Evolutionary conservation across 345 rosid genomes (phyloP).

Genomic region (Geranium rotundifolium): DNA sequence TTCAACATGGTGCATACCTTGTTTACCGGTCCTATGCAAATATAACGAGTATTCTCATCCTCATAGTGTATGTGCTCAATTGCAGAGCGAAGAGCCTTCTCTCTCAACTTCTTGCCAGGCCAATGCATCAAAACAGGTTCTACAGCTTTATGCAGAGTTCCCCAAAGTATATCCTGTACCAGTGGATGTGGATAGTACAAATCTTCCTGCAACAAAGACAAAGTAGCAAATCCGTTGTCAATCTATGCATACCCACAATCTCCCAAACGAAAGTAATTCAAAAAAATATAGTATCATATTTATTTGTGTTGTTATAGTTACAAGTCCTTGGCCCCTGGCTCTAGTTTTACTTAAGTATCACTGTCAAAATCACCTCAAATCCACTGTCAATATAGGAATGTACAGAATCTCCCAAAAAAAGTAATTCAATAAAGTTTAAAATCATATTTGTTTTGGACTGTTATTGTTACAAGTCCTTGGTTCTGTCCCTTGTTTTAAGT

Average conservation of each 20-base stretch:
- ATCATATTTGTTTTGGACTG: neutral
- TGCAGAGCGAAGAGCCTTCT: constrained; percentile 51
- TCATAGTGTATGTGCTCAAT: constrained; percentile 86
- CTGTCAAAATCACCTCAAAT: too few species aligned
- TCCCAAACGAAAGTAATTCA: neutral
- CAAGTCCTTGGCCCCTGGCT: neutral
- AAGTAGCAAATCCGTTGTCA: constrained; percentile 7
- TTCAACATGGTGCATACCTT: constrained; percentile 39
- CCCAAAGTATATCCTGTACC: constrained; percentile 85
- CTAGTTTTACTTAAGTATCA: too few species aligned
- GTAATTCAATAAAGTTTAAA: neutral
- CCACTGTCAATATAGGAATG: constrained; percentile 10
- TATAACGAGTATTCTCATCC: constrained; percentile 82
- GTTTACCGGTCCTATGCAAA: constrained; percentile 97
- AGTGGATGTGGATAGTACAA: constrained; percentile 87
- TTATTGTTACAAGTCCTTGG: too few species aligned
- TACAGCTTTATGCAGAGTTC: constrained; percentile 47
- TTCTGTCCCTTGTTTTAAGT: too few species aligned
- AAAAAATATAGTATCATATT: neutral
- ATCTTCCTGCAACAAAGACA: constrained; percentile 60
- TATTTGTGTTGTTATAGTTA: neutral
- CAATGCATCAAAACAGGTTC: constrained; percentile 75
- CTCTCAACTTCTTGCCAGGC: constrained; percentile 91
- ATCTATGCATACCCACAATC: constrained; percentile 1
- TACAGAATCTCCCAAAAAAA: too few species aligned